Conservation (phyloP, 1,139 yeast genomes). For the Candida sp. region DNA sequence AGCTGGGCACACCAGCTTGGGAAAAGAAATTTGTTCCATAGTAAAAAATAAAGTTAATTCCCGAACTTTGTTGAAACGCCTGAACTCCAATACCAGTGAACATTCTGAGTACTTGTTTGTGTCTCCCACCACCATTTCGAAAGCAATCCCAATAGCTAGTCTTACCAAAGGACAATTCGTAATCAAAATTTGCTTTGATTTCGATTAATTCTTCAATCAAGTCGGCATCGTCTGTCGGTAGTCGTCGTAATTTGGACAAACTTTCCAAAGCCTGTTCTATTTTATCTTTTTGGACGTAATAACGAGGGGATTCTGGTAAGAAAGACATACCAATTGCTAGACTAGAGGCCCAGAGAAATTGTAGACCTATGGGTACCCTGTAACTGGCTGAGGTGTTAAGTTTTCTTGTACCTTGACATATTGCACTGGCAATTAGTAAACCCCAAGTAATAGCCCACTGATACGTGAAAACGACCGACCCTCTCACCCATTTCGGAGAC, state of each 20-base stretch:
- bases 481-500: slow-evolving; percentile 76
- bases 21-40: slow-evolving; percentile 75
- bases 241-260: slow-evolving; percentile 36
- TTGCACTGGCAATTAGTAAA: slow-evolving; percentile 67
- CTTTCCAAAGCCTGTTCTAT: slow-evolving; percentile 54
- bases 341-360: slow-evolving; percentile 63
- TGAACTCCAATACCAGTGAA: slow-evolving; percentile 68
- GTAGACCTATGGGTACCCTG: slow-evolving; percentile 71
- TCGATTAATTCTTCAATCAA: slow-evolving; percentile 74
- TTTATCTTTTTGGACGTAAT: slow-evolving; percentile 59
- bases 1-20: slow-evolving; percentile 55
- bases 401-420: slow-evolving; percentile 70
- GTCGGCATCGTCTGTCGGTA: slow-evolving; percentile 54
- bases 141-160: slow-evolving; percentile 60
- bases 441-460: slow-evolving; percentile 92
- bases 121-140: slow-evolving; percentile 61
- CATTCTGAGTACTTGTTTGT: slow-evolving; percentile 61
- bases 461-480: slow-evolving; percentile 74
- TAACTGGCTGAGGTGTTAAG: slow-evolving; percentile 55
- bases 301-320: slow-evolving; percentile 76
- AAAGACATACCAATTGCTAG: slow-evolving; percentile 62
- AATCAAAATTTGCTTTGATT: slow-evolving; percentile 74
- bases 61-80: slow-evolving; percentile 73
- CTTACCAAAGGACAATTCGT: slow-evolving; percentile 63
- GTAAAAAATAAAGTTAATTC: slow-evolving; percentile 76